Base-by-base conservation (phyloP, 257 asterid genomes). In the Gentiana straminea region DNA sequence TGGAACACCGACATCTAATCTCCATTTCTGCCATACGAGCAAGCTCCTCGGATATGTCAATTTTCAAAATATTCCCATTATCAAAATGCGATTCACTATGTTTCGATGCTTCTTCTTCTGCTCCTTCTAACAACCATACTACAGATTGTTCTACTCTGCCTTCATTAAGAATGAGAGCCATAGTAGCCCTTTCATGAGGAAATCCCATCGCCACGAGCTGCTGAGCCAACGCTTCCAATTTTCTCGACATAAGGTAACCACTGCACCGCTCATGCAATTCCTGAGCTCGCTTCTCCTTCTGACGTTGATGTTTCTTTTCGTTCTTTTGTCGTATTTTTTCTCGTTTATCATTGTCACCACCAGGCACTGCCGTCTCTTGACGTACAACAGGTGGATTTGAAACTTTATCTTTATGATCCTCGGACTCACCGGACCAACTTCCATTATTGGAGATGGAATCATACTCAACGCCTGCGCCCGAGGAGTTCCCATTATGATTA, bases 381-480 rank as follows among this genome's bases (percentile, higher is more conserved):
- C 75, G 84, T 13, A n/a, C 45, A 41, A 39, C 4, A 57, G 67
- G 70, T 41, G 64, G 61, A 56, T 54, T 75, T 50, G 82, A 61
- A 4, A 67, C 54, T 70, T 74, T 82, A 52, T 84, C 91, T 70
- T 80, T 80, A 39, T 60, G 84, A 60, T 82, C 92, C 67, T 91
- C 98, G 48, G 97, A 87, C 73, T 85, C 96, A 57, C 95, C 98
- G 58, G 98, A 91, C 96, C 93, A 91, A 68, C 98, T 88, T 57
- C 75, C 98, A 41, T 78, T 88, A 68, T 87, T 92, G 58, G 97
- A 92, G 57, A 80, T 77, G 50, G 79, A 72, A 69, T 92, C 98
- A 55, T 75, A 81, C 67, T 92, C 97, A 0, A 63, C 62, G 35
- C 81, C 85, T 38, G 66, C 61, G 54, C 81, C 84, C 46, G 68